Conservation (phyloP, 306 rosid genomes). For the Cercis canadensis region DNA sequence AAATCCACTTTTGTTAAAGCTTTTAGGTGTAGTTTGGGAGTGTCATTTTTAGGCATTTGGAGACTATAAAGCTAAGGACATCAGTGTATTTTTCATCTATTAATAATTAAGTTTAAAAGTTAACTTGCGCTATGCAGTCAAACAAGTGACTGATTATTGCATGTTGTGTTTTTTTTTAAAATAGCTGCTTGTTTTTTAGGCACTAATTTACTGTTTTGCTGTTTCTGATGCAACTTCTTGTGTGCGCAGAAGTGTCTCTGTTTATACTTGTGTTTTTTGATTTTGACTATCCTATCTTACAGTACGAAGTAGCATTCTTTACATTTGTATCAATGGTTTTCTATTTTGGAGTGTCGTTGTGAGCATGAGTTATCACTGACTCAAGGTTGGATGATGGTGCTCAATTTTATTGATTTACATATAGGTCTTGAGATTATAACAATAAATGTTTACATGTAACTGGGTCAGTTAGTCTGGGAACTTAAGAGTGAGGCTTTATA, state of each 20-base stretch:
- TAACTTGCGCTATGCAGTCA: slow-evolving; percentile 10
- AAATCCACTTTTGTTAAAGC: slow-evolving; percentile 5
- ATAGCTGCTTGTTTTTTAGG: slow-evolving; percentile 24
- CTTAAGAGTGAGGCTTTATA: not conserved
- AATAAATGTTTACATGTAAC: not conserved
- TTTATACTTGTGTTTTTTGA: not conserved
- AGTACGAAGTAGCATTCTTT: not conserved
- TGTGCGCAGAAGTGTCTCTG: not conserved
- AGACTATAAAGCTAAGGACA: slow-evolving; percentile 22
- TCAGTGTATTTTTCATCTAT: not conserved
- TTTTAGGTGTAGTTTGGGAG: slow-evolving; percentile 16
- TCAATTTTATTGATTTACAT: not conserved
- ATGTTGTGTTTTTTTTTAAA: not conserved
- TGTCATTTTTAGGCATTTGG: slow-evolving; percentile 17
- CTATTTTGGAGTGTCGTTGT: slow-evolving; percentile 1
- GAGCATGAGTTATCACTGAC: not conserved
- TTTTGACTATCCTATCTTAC: slow-evolving; percentile 15
- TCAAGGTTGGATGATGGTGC: slow-evolving; percentile 7
- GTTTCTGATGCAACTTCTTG: slow-evolving; percentile 9
- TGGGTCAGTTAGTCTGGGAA: not conserved
- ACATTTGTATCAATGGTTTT: slow-evolving; percentile 1
- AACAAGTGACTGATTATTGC: slow-evolving; percentile 13
- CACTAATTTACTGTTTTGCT: slow-evolving; percentile 17
- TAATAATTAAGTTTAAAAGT: slow-evolving; percentile 6
- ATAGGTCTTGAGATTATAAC: too few relatives aligned